Base-by-base conservation (phyloP, 2,329 filamentous ascomycete species). In the Hypoxylon sp. region DNA sequence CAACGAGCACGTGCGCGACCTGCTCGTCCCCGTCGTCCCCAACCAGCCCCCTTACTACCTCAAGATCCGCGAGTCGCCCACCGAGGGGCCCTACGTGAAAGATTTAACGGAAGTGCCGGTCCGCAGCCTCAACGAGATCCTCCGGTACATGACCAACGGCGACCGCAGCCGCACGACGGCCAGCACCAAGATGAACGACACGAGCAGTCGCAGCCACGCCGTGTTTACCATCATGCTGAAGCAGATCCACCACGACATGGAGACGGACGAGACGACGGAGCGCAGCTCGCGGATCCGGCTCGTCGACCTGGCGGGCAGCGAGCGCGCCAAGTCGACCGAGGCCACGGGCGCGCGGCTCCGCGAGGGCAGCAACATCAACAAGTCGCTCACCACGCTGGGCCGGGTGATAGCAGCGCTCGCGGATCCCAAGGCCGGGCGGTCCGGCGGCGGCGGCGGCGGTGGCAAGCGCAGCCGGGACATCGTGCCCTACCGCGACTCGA, bases 161-260 rank as follows among this genome's bases (percentile, higher is more conserved):
- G 95, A 99, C 77, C 82, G 86, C 68, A 97, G 91, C 60, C 89
- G 95, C 49, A 98, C 95, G 0, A 90, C 88, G 19, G 95, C 95
- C 13, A 93, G 92, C 75, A 99, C 95, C 62, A 98, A 97, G 81
- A 99, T 99, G 95, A 99, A 99, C 79, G 95, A 99, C 78, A 98
- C 94, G 2, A 97, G 93, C 56, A 97, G 93, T 67, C 91, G 95
- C 76, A 97, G 93, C 68, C 95, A 99, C 75, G 93, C 95, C 6
- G 95, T 99, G 60, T 99, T 99, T 78, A 99, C 95, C 26, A 95
- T 99, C 71, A 95, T 97, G 81, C 85, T 99, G 61, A 97, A 97
- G 80, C 95, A 98, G 78, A 99, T 99, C 68, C 94, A 97, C 75
- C 94, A 98, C 79, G 94, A 97, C 72, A 90, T 97, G 80, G 91